phyloP scores from a whole-genome alignment of 805 yeast genomes.

The Schwanniomyces yamadae region DNA sequence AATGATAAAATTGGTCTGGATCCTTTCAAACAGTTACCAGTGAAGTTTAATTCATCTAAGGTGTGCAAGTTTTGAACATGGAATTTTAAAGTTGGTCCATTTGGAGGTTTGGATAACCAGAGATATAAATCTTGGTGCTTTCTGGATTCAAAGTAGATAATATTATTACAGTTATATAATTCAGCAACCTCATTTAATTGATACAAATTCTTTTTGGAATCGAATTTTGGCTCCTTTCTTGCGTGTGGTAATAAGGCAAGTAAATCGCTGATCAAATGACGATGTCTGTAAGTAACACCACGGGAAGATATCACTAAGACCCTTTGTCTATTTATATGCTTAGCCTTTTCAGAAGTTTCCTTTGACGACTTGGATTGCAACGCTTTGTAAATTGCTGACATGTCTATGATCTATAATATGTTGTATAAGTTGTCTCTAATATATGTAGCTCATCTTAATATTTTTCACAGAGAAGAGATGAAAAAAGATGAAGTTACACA shows the following conservation, averaged over 20 bases:
- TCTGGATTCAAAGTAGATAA: slow-evolving; percentile 91
- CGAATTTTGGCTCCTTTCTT: slow-evolving; percentile 93
- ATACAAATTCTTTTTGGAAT: slow-evolving; percentile 82
- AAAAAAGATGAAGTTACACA: slow-evolving; percentile 4
- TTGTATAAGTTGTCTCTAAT: not conserved
- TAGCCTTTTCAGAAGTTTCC: slow-evolving; percentile 45
- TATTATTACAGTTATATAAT: slow-evolving; percentile 93
- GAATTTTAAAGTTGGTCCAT: slow-evolving; percentile 95
- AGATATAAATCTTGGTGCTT: slow-evolving; percentile 93
- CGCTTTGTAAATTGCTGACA: slow-evolving; percentile 49
- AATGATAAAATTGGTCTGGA: slow-evolving; percentile 92
- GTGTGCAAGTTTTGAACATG: slow-evolving; percentile 94
- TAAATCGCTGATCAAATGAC: slow-evolving; percentile 86
- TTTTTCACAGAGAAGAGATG: slow-evolving; percentile 1
- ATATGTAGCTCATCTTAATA: slow-evolving; percentile 2
- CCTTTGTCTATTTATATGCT: slow-evolving; percentile 81
- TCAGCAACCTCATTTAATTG: slow-evolving; percentile 96
- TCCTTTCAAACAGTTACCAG: slow-evolving; percentile 94
- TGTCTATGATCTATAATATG: slow-evolving; percentile 10
- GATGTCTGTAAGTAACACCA: slow-evolving; percentile 93
- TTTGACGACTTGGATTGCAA: slow-evolving; percentile 47
- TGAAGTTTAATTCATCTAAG: slow-evolving; percentile 91
- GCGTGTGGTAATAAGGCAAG: slow-evolving; percentile 84
- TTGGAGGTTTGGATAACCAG: slow-evolving; percentile 96
- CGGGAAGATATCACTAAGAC: slow-evolving; percentile 88